Conservation (phyloP, 2,329 filamentous ascomycete genomes). For the Hypoxylon sp. region DNA sequence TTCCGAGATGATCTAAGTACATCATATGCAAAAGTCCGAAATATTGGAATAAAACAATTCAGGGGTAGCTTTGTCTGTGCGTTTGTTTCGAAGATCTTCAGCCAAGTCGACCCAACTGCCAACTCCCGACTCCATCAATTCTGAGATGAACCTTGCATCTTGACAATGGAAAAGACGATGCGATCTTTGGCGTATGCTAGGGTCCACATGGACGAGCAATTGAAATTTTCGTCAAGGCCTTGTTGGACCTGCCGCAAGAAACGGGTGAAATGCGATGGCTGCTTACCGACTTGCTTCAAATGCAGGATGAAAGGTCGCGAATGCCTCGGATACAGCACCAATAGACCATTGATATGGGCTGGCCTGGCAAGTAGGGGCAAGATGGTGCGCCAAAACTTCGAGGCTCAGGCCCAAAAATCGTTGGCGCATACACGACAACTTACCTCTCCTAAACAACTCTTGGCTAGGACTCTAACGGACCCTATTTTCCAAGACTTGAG, state of each 20-base stretch:
- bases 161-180: neutral
- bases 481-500: conserved; percentile 16
- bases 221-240: conserved; percentile 9
- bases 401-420: neutral
- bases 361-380: conserved; percentile 21
- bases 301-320: conserved; percentile 9
- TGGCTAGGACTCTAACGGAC: conserved; percentile 5
- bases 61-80: neutral
- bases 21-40: neutral
- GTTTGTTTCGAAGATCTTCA: neutral
- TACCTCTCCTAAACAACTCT: neutral
- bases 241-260: conserved; percentile 26
- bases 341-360: conserved; percentile 21
- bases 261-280: conserved; percentile 24
- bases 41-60: neutral
- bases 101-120: neutral
- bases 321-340: conserved; percentile 22
- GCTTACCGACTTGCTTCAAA: conserved; percentile 29
- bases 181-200: neutral
- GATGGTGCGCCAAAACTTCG: conserved; percentile 2
- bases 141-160: neutral
- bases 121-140: neutral
- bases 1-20: too few relatives aligned
- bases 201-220: conserved; percentile 17
- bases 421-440: neutral